Percentiles rank a stretch among this genome's conserved stretches.
Evolutionary conservation across 495 filamentous ascomycete species (phyloP).

Genomic region (Hypoxylon lienhwacheense): DNA sequence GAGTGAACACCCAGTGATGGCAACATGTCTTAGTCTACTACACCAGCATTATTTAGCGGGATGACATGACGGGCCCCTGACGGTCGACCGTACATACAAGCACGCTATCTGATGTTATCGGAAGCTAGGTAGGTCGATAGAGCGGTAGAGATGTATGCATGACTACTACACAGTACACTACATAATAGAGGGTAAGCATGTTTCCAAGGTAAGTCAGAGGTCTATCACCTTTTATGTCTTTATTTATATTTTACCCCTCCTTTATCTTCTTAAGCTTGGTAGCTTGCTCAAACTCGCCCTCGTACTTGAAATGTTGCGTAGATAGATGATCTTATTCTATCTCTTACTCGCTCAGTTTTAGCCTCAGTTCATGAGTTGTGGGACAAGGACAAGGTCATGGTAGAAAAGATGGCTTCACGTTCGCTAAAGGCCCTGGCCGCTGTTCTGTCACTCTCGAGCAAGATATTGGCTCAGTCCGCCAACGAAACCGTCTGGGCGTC

Average conservation of each 20-base stretch:
- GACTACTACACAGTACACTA: too few relatives aligned
- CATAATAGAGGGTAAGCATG: constrained; percentile 24
- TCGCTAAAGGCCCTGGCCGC: constrained; percentile 9
- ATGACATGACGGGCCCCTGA: constrained; percentile 21
- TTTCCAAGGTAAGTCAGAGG: constrained; percentile 6
- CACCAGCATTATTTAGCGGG: constrained; percentile 15
- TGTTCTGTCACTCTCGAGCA: constrained; percentile 9
- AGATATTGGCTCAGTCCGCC: constrained; percentile 30
- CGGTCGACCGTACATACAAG: constrained; percentile 18
- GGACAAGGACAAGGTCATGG: background rate
- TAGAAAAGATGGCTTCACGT: constrained; percentile 21
- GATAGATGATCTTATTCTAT: too few relatives aligned
- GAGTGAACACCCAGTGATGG: background rate
- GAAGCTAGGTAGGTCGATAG: constrained; percentile 8
- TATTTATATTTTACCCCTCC: constrained; percentile 29
- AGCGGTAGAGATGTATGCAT: constrained; percentile 2
- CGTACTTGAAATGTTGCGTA: too few relatives aligned
- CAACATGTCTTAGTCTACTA: constrained; percentile 8
- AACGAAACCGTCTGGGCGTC: constrained; percentile 50
- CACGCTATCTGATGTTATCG: constrained; percentile 33
- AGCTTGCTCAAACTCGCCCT: constrained; percentile 3
- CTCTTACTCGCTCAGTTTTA: background rate
- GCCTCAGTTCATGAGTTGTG: constrained; percentile 3
- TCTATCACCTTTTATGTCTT: constrained; percentile 14
- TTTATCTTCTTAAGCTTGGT: constrained; percentile 20